Conservation (phyloP, 768 basidiomycete genomes). For the Pulveroboletus sp. region DNA sequence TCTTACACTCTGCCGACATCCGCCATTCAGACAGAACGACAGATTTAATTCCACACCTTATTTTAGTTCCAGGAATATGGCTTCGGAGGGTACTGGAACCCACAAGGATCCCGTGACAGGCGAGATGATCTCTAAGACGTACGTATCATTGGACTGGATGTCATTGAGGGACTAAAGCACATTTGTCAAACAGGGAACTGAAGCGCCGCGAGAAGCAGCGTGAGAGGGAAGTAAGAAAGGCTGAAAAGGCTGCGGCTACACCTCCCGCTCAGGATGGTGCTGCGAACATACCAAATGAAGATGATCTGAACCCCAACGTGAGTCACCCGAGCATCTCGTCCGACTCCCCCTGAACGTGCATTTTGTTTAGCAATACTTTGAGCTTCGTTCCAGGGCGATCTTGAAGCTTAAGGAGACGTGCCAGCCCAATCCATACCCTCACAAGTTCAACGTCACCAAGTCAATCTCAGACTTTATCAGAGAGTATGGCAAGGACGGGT, state of each 20-base stretch:
- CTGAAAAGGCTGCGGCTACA: constrained; percentile 59
- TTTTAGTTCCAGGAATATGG: constrained; percentile 30
- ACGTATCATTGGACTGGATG: constrained; percentile 28
- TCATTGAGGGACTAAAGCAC: constrained; percentile 20
- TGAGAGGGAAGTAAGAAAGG: constrained; percentile 67
- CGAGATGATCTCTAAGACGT: constrained; percentile 97
- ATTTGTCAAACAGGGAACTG: constrained; percentile 62
- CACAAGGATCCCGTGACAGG: constrained; percentile 86
- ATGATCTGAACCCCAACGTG: constrained; percentile 88
- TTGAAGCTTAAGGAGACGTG: constrained; percentile 79
- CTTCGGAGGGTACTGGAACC: constrained; percentile 30
- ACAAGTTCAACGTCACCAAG: constrained; percentile 91
- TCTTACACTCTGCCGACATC: constrained; percentile 7
- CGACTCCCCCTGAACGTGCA: not conserved
- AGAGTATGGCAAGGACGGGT: constrained; percentile 67
- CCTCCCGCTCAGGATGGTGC: constrained; percentile 32
- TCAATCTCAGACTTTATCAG: constrained; percentile 73
- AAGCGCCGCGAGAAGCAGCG: constrained; percentile 91
- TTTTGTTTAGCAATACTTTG: constrained; percentile 84
- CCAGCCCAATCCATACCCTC: constrained; percentile 92
- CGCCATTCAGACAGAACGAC: not conserved
- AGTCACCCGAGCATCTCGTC: constrained; percentile 29
- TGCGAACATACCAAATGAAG: constrained; percentile 53
- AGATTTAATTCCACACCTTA: constrained; percentile 7
- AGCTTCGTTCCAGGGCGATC: constrained; percentile 86